Evolutionary conservation across 768 basidiomycete genomes (phyloP), one percentile per base, ranked within the genome.

Genomic region (Albatrellus ellisii): DNA sequence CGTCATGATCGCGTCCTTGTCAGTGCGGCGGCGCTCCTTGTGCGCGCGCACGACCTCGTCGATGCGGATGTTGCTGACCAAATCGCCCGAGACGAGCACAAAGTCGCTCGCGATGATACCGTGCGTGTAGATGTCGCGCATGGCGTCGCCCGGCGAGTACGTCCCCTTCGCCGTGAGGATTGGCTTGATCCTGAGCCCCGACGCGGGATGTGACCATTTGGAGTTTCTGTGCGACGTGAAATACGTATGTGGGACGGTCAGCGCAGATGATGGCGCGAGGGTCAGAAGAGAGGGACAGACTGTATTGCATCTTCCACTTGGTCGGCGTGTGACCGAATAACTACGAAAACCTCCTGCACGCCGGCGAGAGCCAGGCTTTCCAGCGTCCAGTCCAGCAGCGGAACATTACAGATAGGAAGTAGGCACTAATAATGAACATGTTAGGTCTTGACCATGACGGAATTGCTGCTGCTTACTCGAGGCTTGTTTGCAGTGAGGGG

Each of bases 1-100:
- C 21, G 90, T 91, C 89, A 99, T 91, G 54, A 91, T 89, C 28
- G 83, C 86, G 57, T 97, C 86, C 65, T 88, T 87, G 60, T 92
- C 88, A 46, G 68, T 73, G 60, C 79, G 81, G 46, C 89, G 68
- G 39, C 90, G 67, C 58, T 85, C 84, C 68, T 83, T 90, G 66
- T 97, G 94, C 48, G 75, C 76, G 35, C 79, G 72, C 36, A 95
- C 83, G 41, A 91, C 85, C 52, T 89, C 84, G 52, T 88, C 83
- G 50, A 99, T 82, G 46, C 77, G 76, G 50, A 97, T 72, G 57
- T 88, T 97, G 63, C 90, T 92, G 50, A 99, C 84, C 40, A 97
- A 72, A 61, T 92, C 89, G 18, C 88, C 89, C 58, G 75, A 79
- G 52, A 92, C 84, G 47, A 97, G 77, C 32, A 97, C 79, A 61